Evolutionary conservation across 805 yeast species (phyloP).

Genomic region (Saturnispora dispora): DNA sequence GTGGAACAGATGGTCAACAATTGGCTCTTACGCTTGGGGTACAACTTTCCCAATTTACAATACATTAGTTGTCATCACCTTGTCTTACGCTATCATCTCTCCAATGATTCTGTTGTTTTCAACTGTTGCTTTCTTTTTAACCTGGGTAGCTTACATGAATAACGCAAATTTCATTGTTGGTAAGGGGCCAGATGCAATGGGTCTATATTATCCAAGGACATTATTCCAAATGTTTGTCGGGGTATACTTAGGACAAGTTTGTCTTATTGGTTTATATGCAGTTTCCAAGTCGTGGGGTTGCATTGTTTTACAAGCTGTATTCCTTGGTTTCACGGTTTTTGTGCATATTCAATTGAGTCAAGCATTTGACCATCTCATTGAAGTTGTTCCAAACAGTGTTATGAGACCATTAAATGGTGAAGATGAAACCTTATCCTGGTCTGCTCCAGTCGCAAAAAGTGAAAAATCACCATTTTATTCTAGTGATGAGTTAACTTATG

Average conservation of each 20-base stretch:
- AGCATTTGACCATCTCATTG: constrained; percentile 58
- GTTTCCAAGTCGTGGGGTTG: constrained; percentile 97
- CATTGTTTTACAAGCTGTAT: constrained; percentile 61
- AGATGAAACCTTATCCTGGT: constrained; percentile 51
- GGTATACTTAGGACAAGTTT: constrained; percentile 76
- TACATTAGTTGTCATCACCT: constrained; percentile 57
- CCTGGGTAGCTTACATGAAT: constrained; percentile 73
- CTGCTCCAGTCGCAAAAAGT: neutral
- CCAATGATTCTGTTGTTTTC: constrained; percentile 78
- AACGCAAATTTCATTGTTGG: constrained; percentile 62
- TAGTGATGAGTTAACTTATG: neutral
- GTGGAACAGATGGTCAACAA: constrained; percentile 46
- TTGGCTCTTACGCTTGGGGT: constrained; percentile 59
- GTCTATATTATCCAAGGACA: constrained; percentile 81
- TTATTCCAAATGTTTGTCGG: constrained; percentile 84
- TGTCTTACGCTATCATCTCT: constrained; percentile 64
- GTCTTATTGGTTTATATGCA: constrained; percentile 76
- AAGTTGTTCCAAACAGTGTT: constrained; percentile 55
- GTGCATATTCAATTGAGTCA: constrained; percentile 53
- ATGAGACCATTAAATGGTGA: constrained; percentile 74
- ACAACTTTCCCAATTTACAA: constrained; percentile 70
- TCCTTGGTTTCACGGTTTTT: constrained; percentile 56
- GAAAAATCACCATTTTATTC: constrained; percentile 8
- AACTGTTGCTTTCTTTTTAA: constrained; percentile 54
- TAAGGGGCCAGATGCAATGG: constrained; percentile 67